Conservation (phyloP, 2,329 filamentous ascomycete species). For the Colletotrichum graminicola region DNA sequence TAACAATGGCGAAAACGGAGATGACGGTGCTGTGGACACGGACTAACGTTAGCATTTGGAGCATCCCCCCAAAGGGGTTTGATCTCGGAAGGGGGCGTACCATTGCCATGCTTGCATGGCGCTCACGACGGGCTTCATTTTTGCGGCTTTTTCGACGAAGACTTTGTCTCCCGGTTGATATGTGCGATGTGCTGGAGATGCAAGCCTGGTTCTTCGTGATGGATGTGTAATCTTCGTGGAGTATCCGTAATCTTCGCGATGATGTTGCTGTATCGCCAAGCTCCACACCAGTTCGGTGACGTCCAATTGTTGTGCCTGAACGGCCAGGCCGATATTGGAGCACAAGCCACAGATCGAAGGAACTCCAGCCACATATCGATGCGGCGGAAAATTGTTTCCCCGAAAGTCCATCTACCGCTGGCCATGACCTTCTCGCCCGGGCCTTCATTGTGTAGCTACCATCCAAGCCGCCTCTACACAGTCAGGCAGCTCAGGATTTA, state of each 20-base stretch:
- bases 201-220: constrained; percentile 37
- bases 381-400: background rate
- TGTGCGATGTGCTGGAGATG: constrained; percentile 25
- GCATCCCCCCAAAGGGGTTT: background rate
- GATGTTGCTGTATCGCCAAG: constrained; percentile 31
- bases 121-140: constrained; percentile 95
- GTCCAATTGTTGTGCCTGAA: constrained; percentile 37
- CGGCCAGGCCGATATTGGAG: constrained; percentile 4
- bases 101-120: constrained; percentile 95
- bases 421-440: background rate
- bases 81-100: constrained; percentile 64
- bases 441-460: background rate
- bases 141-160: constrained; percentile 51
- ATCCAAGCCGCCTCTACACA: background rate
- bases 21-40: constrained; percentile 74
- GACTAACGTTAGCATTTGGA: constrained; percentile 12
- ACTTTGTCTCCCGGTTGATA: background rate
- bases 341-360: background rate
- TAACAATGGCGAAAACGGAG: constrained; percentile 73
- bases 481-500: background rate
- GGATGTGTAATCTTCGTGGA: constrained; percentile 9
- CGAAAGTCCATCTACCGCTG: background rate
- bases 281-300: constrained; percentile 35
- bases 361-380: constrained; percentile 5
- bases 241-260: constrained; percentile 22